Base-by-base conservation (phyloP, 495 filamentous ascomycete genomes). In the Viridothelium virens region DNA sequence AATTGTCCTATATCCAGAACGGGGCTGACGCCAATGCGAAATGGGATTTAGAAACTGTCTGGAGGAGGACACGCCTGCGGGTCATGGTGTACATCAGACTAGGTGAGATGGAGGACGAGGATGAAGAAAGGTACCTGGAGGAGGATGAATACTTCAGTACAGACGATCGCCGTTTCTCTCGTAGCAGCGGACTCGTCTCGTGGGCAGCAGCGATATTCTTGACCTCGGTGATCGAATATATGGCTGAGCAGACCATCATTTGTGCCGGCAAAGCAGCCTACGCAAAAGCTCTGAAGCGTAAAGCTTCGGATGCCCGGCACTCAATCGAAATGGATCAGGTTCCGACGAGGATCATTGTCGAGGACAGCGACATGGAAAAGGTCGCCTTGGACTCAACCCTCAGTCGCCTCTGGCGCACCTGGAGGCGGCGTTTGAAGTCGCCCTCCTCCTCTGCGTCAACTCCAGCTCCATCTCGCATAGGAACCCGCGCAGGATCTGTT, bases 1-100 rank as follows among this genome's bases (percentile, higher is more conserved):
- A 90, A 61, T 63, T 82, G 31, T 70, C 81, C 6, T 82, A 85
- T 7, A 79, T 82, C 66, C 77, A 85, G 11, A 79, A 83, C 33
- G 81, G 77, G 2, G 77, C 82, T 4, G 79, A 82, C 33, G 79
- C 80, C 0, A 76, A 74, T 62, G 79, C 79, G 1, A 86, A 87
- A 65, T 96, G 92, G 84, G 91, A 97, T 73, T 78, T 96, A 14
- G 87, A 96, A 72, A 79, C 87, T 59, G 86, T 91, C 14, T 99
- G 92, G 92, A 96, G 91, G 76, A 83, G 92, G 63, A 92, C 91
- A 1, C 87, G 95, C 62, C 77, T 99, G 65, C 85, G 94, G 64
- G 94, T 92, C 73, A 97, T 99, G 95, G 93, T 97, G 18, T 97
- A 97, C 74, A 97, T 91, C 6, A 91, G 92, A 11, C 79, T 99